These are phyloP conservation scores for Botrytis porri DNA, from an alignment of 2,329 filamentous ascomycete genomes.

Conservation along the genomic window DNA sequence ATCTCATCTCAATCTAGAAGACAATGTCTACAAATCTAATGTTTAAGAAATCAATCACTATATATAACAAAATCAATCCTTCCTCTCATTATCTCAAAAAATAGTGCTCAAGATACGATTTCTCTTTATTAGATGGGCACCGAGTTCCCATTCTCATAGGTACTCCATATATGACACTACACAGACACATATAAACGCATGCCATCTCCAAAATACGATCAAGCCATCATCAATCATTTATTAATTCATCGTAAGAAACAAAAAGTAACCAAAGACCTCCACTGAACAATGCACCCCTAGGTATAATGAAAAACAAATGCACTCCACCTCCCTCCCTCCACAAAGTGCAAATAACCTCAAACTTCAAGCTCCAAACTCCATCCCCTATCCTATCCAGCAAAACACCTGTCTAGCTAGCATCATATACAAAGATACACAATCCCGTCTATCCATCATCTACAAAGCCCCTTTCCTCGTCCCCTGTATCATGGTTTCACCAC, in stretches of 20 bases:
- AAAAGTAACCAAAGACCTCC: neutral
- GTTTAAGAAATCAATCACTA: neutral
- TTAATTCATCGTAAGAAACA: neutral
- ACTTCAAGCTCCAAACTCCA: neutral
- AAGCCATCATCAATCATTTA: neutral
- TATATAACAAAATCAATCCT: neutral
- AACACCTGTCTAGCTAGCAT: neutral
- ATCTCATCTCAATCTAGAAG: neutral
- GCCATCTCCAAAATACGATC: neutral
- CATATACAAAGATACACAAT: neutral
- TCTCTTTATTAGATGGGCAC: neutral
- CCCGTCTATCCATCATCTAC: neutral
- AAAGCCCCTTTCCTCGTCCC: neutral
- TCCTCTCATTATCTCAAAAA: neutral
- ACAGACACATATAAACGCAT: neutral
- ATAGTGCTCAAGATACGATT: neutral
- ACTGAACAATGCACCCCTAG: neutral
- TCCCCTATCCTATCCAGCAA: neutral
- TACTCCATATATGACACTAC: neutral
- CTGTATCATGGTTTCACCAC: neutral
- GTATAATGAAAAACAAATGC: conserved; percentile 4
- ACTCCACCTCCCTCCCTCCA: neutral
- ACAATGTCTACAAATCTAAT: too few relatives aligned
- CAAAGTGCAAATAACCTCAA: neutral
- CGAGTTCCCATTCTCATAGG: neutral